Percentiles rank a stretch among this genome's conserved stretches.
phyloP scores from a whole-genome alignment of 2,329 filamentous ascomycete genomes.

The Aureobasidium sp. region DNA sequence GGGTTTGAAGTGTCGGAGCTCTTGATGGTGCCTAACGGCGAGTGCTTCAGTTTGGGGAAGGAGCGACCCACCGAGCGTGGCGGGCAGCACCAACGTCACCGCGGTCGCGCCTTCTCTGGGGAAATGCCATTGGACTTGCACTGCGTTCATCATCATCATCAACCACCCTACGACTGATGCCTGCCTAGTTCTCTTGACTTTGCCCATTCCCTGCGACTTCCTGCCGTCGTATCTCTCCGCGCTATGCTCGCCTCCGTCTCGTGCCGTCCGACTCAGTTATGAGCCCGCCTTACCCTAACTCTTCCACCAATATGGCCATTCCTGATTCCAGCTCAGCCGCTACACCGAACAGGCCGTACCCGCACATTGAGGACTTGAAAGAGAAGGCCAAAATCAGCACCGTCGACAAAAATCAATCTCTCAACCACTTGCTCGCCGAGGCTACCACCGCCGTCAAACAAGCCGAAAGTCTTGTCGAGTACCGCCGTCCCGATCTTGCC shows the following conservation, averaged over 20 bases:
- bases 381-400: slow-evolving; percentile 31
- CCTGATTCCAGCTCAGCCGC: neutral
- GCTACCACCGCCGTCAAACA: slow-evolving; percentile 36
- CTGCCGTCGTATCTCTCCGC: neutral
- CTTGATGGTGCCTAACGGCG: slow-evolving; percentile 5
- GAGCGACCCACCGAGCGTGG: neutral
- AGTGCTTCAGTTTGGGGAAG: slow-evolving; percentile 4
- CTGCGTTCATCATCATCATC: neutral
- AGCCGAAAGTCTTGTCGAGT: slow-evolving; percentile 55
- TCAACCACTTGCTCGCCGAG: slow-evolving; percentile 31
- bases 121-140: neutral
- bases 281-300: slow-evolving; percentile 11
- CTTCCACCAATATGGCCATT: slow-evolving; percentile 3
- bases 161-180: neutral
- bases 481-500: slow-evolving; percentile 63
- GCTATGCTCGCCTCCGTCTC: neutral
- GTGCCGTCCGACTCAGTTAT: slow-evolving; percentile 7
- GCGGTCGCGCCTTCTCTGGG: slow-evolving; percentile 2
- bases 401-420: slow-evolving; percentile 24
- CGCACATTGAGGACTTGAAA: slow-evolving; percentile 39
- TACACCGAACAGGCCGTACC: slow-evolving; percentile 18
- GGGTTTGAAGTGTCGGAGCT: neutral
- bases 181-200: neutral
- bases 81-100: neutral
- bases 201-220: neutral